Evolutionary conservation across 2,329 filamentous ascomycete genomes (phyloP).

Genomic region (Cadophora sp.): DNA sequence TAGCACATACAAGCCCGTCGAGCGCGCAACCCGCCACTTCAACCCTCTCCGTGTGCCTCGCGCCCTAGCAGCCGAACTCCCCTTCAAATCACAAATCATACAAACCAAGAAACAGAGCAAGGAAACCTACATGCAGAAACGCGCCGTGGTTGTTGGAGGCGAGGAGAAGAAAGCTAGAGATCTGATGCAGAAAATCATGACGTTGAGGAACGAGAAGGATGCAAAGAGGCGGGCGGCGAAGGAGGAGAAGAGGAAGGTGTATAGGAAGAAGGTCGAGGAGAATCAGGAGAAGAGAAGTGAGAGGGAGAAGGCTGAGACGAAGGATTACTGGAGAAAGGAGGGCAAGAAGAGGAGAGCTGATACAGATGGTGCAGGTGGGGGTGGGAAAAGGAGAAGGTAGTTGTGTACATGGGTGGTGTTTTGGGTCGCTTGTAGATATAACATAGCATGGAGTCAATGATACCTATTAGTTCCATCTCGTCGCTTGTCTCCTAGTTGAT

Average conservation of each 20-base stretch:
- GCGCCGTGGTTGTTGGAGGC: slow-evolving; percentile 82
- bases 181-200: slow-evolving; percentile 91
- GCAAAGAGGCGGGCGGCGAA: slow-evolving; percentile 85
- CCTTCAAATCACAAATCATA: slow-evolving; percentile 91
- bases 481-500: not conserved
- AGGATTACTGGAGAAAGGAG: slow-evolving; percentile 92
- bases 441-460: slow-evolving; percentile 20
- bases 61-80: slow-evolving; percentile 81
- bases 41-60: slow-evolving; percentile 77
- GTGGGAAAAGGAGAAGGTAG: slow-evolving; percentile 41
- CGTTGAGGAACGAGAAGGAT: slow-evolving; percentile 87
- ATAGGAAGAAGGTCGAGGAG: slow-evolving; percentile 83
- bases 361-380: slow-evolving; percentile 56
- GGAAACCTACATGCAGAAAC: slow-evolving; percentile 91
- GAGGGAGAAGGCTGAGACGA: slow-evolving; percentile 87
- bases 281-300: slow-evolving; percentile 84
- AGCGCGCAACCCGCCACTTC: slow-evolving; percentile 75
- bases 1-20: slow-evolving; percentile 78
- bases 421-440: slow-evolving; percentile 17
- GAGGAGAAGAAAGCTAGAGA: slow-evolving; percentile 91
- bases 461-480: not conserved
- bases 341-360: slow-evolving; percentile 76
- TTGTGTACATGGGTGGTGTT: slow-evolving; percentile 14
- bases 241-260: slow-evolving; percentile 82
- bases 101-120: slow-evolving; percentile 80